Base-by-base conservation (phyloP, 2,329 filamentous ascomycete genomes). In the Sporothrix globosa region DNA sequence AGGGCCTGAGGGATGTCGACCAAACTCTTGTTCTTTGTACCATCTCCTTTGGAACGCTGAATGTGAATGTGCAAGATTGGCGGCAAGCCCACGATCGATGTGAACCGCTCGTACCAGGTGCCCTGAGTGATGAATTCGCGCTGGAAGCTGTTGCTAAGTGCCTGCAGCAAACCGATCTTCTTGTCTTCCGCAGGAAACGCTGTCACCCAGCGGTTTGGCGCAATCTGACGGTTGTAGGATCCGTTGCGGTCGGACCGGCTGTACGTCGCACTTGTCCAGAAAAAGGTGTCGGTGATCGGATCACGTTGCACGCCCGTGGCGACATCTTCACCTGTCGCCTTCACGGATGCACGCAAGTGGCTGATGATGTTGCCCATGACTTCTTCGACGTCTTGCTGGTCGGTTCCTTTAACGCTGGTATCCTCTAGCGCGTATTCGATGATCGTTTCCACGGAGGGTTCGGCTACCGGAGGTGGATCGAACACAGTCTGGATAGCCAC, bases 331-430 rank as follows among this genome's bases (percentile, higher is more conserved):
- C 85, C 86, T n/a, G 85, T 86, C 6, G 92, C 87, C 70, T 86
- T 89, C 76, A 98, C 94, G 2, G 95, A 94, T 68, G 92, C 93
- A 76, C 96, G 92, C n/a, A 97, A 84, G 67, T 96, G 91, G 77
- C 95, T 93, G 71, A 97, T 88, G 34, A 97, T 92, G 76, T 95
- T 96, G 71, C 93, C 93, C 82, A 97, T 94, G 60, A 97, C 95
- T 80, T 99, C 96, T 14, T 93, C 93, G 4, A 97, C 95, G 80
- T 99, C 96, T 80, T 99, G 94, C 77, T 99, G 96, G 46, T 92
- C 84, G 0, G 85, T 87, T 2, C 85, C 85, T 11, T 83, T 83
- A 44, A 76, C 82, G 73, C 69, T 82, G 82, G 76, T 81, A 82
- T 80, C 82, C 75, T 82, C 84, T 34, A 82, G 81, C 5, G 80